Percentiles rank a stretch among this genome's conserved stretches.
Conservation (phyloP, 306 rosid genomes). For the Begonia fuchsioides region DNA sequence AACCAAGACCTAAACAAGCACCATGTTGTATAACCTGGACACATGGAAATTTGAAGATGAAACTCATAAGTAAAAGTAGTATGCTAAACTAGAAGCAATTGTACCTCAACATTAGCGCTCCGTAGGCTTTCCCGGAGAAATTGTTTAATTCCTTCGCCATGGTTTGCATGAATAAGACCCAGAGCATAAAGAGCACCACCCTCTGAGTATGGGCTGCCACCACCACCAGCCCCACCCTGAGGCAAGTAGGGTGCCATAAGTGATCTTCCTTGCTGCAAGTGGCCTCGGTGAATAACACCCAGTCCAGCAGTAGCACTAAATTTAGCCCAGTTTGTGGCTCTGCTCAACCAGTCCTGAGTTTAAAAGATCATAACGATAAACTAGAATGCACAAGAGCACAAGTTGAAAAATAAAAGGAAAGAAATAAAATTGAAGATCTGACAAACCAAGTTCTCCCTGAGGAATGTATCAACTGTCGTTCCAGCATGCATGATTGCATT, state of each 20-base stretch:
- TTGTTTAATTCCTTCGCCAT: too few relatives aligned
- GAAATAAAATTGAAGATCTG: neutral
- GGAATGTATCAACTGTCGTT: too few relatives aligned
- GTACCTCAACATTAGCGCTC: too few relatives aligned
- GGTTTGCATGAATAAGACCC: too few relatives aligned
- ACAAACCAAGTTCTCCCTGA: conserved; percentile 73
- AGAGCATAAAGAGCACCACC: too few relatives aligned
- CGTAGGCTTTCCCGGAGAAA: too few relatives aligned
- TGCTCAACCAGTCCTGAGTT: conserved; percentile 91
- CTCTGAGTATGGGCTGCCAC: too few relatives aligned
- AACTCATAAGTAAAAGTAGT: neutral
- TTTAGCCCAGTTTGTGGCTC: conserved; percentile 98
- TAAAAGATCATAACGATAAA: conserved; percentile 6
- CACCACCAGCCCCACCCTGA: too few relatives aligned
- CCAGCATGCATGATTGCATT: too few relatives aligned
- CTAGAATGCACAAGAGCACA: neutral
- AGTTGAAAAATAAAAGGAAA: neutral
- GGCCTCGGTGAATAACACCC: conserved; percentile 97
- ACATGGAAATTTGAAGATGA: conserved; percentile 7
- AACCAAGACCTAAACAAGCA: conserved; percentile 97
- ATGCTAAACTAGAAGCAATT: too few relatives aligned
- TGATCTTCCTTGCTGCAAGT: conserved; percentile 91
- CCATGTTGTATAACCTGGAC: too few relatives aligned
- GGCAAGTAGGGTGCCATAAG: too few relatives aligned
- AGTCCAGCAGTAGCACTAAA: conserved; percentile 98